Base-by-base conservation (phyloP, 169 alveolate genomes). In the Blepharisma undulans region DNA sequence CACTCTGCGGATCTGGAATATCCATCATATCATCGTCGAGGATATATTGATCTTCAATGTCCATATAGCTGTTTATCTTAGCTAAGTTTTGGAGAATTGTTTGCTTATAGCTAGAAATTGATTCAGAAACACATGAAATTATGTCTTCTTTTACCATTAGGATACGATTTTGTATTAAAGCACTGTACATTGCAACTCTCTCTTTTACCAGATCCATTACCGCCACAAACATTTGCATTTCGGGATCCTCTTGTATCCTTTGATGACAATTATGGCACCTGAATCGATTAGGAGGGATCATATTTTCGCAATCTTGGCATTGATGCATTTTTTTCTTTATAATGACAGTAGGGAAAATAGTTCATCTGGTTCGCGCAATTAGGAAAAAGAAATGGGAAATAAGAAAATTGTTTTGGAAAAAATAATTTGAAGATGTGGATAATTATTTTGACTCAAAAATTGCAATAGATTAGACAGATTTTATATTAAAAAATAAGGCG, bases 61-160 rank as follows among this genome's bases (percentile, higher is more conserved):
- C 80, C 87, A 79, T 79, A 33, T 29, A 29, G 61, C 30, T 33
- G 87, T 79, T 32, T 21, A 79, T 22, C 34, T 33, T 27, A 33
- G 61, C 34, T 79, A 79, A 79, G 34, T 33, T 79, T 32, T 27
- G 25, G 87, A 25, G 1, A 79, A 79, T 27, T 22, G 34, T 79
- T 27, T 79, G 61, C 72, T 79, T 25, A 32, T 29, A 79, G 61
- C 19, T 79, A 22, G 27, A 21, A 33, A 33, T 33, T 79, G 29
- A 72, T 33, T 79, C 87, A 30, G 87, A 25, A 33, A 79, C 61
- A 33, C 30, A 25, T 2, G 61, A 25, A 33, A 79, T 33, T 25
- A 79, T 79, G 61, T 79, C 87, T 79, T 79, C 89, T 82, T 82
- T 34, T 25, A 82, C 60, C 89, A 82, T 82, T 19, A 82, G 61